Evolutionary conservation across 2,329 filamentous ascomycete genomes (phyloP).

Genomic region (Tolypocladium album): DNA sequence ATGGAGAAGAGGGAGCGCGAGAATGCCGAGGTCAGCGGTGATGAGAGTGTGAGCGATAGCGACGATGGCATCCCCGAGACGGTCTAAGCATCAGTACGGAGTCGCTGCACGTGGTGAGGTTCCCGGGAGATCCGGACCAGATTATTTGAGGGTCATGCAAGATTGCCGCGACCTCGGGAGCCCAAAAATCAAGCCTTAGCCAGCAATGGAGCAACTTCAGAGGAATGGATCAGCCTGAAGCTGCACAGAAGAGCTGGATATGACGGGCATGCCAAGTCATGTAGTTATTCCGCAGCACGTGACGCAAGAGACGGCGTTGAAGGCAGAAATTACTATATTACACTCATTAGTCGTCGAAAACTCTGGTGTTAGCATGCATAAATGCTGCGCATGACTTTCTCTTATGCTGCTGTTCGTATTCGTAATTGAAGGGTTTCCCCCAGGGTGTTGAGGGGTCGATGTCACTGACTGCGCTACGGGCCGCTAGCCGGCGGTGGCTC

Average conservation of each 20-base stretch:
- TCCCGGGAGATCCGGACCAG: neutral
- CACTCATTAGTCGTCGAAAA: neutral
- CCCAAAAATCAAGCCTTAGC: neutral
- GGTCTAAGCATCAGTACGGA: conserved; percentile 15
- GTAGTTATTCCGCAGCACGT: conserved; percentile 1
- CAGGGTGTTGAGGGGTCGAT: neutral
- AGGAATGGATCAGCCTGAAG: neutral
- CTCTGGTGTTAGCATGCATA: neutral
- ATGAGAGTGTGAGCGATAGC: conserved; percentile 91
- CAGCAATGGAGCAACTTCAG: neutral
- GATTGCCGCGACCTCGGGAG: neutral
- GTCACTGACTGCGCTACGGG: neutral
- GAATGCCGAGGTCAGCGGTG: conserved; percentile 95
- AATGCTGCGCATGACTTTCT: neutral
- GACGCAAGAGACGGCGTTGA: conserved; percentile 2
- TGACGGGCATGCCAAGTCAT: neutral
- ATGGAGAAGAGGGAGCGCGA: conserved; percentile 99
- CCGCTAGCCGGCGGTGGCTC: neutral
- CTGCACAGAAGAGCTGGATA: neutral
- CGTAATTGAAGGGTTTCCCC: neutral
- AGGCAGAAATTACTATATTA: neutral
- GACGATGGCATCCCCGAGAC: conserved; percentile 60
- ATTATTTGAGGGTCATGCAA: neutral
- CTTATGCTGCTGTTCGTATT: neutral
- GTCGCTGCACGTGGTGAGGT: neutral